Evolutionary conservation across 177 flowering plant genomes (phyloP).

Genomic region (Vitis hybrid): DNA sequence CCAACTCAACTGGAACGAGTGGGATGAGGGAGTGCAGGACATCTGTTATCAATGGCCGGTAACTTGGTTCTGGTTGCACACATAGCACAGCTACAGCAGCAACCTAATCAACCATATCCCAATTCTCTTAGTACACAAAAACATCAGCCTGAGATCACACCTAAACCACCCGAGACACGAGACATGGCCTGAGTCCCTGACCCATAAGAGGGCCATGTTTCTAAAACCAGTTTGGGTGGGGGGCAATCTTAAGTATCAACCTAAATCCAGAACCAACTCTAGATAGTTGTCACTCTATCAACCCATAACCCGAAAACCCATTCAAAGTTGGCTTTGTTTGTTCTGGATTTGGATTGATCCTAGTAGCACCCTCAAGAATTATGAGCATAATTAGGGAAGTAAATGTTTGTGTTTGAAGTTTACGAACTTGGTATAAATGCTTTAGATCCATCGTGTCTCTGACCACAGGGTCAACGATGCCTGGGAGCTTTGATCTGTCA

Average conservation of each 20-base stretch:
- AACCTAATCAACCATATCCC: slow-evolving; percentile 42
- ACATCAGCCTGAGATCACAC: not conserved
- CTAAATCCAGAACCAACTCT: not conserved
- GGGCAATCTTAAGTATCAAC: slow-evolving; percentile 11
- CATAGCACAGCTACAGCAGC: slow-evolving; percentile 96
- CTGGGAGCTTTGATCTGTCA: slow-evolving; percentile 87
- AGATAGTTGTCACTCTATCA: too few relatives aligned
- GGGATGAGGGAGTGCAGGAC: slow-evolving; percentile 88
- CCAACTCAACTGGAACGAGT: slow-evolving; percentile 86
- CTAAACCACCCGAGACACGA: too few relatives aligned
- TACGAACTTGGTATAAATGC: slow-evolving; percentile 85
- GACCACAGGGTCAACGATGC: slow-evolving; percentile 83
- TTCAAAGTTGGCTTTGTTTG: too few relatives aligned
- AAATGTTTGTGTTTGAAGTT: too few relatives aligned
- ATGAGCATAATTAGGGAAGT: too few relatives aligned
- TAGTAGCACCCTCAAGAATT: too few relatives aligned
- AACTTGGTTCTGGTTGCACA: slow-evolving; percentile 94
- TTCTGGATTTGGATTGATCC: too few relatives aligned
- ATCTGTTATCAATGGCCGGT: slow-evolving; percentile 88
- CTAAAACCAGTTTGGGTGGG: slow-evolving; percentile 1
- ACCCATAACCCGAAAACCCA: too few relatives aligned
- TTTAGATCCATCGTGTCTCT: slow-evolving; percentile 79
- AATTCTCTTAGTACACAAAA: too few relatives aligned
- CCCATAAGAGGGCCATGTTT: not conserved
- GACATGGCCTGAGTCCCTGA: too few relatives aligned